These are phyloP conservation scores for Thermochaetoides dissita DNA, from an alignment of 2,329 filamentous ascomycete species.

Conservation along the genomic window DNA sequence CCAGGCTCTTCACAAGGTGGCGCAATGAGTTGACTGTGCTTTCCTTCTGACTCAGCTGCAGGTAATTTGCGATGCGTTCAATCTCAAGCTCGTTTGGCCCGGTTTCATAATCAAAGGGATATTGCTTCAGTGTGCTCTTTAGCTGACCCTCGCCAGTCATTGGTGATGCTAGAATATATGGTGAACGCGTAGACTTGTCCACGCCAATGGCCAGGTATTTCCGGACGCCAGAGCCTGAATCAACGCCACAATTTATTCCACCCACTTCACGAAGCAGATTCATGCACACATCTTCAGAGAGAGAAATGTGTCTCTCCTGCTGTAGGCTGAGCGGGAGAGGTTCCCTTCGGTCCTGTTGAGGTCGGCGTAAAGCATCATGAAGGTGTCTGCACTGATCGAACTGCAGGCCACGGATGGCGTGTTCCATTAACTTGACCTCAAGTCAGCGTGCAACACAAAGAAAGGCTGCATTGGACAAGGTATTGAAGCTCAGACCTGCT, in stretches of 20 bases:
- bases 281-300: conserved; percentile 38
- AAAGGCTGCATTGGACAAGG: too few relatives aligned
- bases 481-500: conserved; percentile 14
- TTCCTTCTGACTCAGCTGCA: conserved; percentile 36
- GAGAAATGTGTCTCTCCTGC: conserved; percentile 39
- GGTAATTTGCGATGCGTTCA: conserved; percentile 29
- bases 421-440: conserved; percentile 45
- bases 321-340: neutral
- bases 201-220: conserved; percentile 50
- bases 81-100: conserved; percentile 31
- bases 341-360: neutral
- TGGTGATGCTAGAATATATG: conserved; percentile 49
- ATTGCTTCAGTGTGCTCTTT: conserved; percentile 29
- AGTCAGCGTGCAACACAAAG: conserved; percentile 1
- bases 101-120: conserved; percentile 47
- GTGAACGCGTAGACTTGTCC: conserved; percentile 46
- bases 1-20: conserved; percentile 38
- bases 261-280: conserved; percentile 37
- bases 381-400: conserved; percentile 16
- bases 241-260: conserved; percentile 28
- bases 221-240: conserved; percentile 23
- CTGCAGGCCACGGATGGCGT: too few relatives aligned
- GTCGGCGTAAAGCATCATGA: conserved; percentile 30
- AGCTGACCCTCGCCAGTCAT: conserved; percentile 22
- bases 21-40: conserved; percentile 26